Percentiles rank a stretch among this genome's conserved stretches.
These are phyloP conservation scores for Cladophialophora carrionii DNA, from an alignment of 2,329 filamentous ascomycete species.

Conservation along the genomic window DNA sequence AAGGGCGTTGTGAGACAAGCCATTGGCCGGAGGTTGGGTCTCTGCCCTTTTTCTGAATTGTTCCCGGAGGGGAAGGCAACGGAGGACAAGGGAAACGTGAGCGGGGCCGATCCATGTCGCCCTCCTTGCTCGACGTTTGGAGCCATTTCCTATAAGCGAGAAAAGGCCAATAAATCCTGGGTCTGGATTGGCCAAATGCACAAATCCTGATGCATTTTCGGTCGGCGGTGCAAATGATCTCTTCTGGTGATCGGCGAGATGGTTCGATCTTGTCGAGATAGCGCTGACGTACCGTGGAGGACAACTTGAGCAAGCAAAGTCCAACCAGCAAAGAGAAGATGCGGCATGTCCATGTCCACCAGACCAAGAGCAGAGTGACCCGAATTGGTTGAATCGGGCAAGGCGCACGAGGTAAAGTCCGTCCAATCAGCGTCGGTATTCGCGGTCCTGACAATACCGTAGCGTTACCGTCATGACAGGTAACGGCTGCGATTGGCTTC, in stretches of 20 bases:
- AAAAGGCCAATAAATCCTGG: constrained; percentile 22
- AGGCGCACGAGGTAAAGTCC: constrained; percentile 14
- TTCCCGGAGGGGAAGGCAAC: constrained; percentile 8
- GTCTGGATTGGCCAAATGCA: constrained; percentile 23
- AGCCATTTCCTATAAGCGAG: constrained; percentile 14
- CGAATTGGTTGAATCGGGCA: constrained; percentile 27
- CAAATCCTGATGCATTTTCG: constrained; percentile 20
- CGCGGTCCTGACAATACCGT: constrained; percentile 27
- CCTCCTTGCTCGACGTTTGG: constrained; percentile 18
- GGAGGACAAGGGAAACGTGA: constrained; percentile 26
- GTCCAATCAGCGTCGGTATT: constrained; percentile 28
- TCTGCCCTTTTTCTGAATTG: constrained; percentile 9
- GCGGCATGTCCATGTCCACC: constrained; percentile 13
- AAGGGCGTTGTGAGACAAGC: constrained; percentile 17
- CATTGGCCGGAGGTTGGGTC: constrained; percentile 20
- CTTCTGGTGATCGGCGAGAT: constrained; percentile 23
- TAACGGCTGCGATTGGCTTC: constrained; percentile 31
- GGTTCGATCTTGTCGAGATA: constrained; percentile 21
- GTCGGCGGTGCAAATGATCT: constrained; percentile 13
- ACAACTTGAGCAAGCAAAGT: constrained; percentile 19
- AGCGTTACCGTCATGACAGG: constrained; percentile 31
- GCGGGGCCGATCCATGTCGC: constrained; percentile 36
- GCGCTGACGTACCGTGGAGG: constrained; percentile 24
- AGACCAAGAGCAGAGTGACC: constrained; percentile 19
- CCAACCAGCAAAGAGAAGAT: constrained; percentile 15